Percentiles rank a stretch among this genome's conserved stretches.
These are phyloP conservation scores for Trichoderma asperelloides DNA, from an alignment of 495 filamentous ascomycete species.

Conservation along the genomic window DNA sequence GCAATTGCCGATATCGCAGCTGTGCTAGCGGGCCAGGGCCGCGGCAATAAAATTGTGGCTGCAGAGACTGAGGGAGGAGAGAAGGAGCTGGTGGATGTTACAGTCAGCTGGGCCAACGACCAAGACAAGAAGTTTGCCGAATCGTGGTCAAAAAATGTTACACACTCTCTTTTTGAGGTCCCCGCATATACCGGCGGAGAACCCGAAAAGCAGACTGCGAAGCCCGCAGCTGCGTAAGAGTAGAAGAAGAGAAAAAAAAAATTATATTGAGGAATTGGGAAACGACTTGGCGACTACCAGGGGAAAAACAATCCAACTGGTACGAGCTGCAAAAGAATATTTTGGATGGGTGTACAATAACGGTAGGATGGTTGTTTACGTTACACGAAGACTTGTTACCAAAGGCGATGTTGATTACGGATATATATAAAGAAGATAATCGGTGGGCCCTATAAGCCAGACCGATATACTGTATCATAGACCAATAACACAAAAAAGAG, in stretches of 20 bases:
- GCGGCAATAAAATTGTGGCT: conserved; percentile 37
- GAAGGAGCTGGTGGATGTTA: conserved; percentile 28
- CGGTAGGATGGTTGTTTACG: background rate
- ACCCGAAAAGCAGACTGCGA: background rate
- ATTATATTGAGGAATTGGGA: background rate
- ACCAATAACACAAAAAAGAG: background rate
- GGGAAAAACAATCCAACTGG: background rate
- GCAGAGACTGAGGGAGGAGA: conserved; percentile 22
- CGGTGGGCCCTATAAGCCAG: background rate
- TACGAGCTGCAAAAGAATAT: background rate
- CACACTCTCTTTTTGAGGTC: conserved; percentile 34
- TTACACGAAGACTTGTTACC: background rate
- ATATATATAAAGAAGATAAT: background rate
- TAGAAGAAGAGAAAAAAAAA: no score
- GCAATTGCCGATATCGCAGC: conserved; percentile 77
- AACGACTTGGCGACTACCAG: background rate
- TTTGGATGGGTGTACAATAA: background rate
- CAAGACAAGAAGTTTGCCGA: conserved; percentile 56
- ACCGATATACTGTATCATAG: conserved; percentile 10
- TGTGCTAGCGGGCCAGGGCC: conserved; percentile 49
- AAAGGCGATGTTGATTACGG: background rate
- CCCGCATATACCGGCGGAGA: background rate
- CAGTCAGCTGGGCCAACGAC: conserved; percentile 61
- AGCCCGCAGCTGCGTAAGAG: background rate
- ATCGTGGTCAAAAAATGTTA: conserved; percentile 60